These are phyloP conservation scores for Brassica balearica DNA, from an alignment of 441 rosid species.

Conservation along the genomic window DNA sequence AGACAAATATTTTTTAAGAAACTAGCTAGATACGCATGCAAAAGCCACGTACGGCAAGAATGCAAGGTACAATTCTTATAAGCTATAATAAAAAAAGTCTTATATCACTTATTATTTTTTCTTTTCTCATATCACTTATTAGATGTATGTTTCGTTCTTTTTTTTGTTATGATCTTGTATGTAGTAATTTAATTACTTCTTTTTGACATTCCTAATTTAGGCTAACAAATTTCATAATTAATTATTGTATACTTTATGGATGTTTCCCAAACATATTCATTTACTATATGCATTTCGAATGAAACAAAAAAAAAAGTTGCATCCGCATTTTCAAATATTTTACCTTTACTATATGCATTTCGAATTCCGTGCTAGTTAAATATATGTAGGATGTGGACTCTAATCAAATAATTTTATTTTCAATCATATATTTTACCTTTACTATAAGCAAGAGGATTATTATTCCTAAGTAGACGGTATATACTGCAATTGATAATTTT, in stretches of 20 bases:
- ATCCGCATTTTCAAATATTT: neutral
- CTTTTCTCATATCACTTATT: neutral
- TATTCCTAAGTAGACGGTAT: neutral
- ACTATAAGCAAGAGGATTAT: neutral
- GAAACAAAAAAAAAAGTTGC: neutral
- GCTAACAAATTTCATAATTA: too few relatives aligned
- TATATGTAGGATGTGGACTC: neutral
- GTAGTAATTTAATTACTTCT: neutral
- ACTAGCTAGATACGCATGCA: too few relatives aligned
- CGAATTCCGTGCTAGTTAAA: neutral
- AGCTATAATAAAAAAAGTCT: too few relatives aligned
- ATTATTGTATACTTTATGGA: neutral
- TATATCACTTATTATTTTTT: too few relatives aligned
- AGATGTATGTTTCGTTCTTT: neutral
- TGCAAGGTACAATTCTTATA: too few relatives aligned
- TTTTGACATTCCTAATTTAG: too few relatives aligned
- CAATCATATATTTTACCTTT: too few relatives aligned
- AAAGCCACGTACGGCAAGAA: too few relatives aligned
- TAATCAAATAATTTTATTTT: neutral
- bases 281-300: neutral
- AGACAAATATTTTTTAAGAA: too few relatives aligned
- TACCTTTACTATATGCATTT: neutral
- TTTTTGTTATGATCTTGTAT: neutral
- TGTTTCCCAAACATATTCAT: neutral
- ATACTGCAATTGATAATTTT: neutral